Percentiles rank a stretch among this genome's conserved stretches.
Evolutionary conservation across 768 basidiomycete species (phyloP).

Genomic region (Candolleomyces aberdarensis): DNA sequence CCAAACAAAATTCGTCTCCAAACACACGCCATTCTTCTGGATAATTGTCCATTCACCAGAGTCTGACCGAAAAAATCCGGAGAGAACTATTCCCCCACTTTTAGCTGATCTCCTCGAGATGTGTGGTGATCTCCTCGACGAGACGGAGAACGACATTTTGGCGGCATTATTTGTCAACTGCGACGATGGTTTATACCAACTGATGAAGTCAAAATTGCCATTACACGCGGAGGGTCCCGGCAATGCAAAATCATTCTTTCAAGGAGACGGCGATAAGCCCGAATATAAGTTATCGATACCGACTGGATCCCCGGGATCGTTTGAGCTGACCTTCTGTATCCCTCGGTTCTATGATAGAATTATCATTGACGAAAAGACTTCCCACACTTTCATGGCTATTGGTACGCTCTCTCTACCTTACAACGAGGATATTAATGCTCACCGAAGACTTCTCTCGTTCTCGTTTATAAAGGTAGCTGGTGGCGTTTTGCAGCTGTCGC

Average conservation of each 20-base stretch:
- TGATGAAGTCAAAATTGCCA: background rate
- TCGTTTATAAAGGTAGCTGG: background rate
- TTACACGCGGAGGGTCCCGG: background rate
- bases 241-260: background rate
- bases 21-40: slow-evolving; percentile 1
- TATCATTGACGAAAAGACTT: background rate
- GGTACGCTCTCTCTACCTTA: background rate
- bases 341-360: background rate
- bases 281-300: background rate
- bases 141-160: background rate
- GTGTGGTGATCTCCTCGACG: background rate
- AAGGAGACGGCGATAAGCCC: background rate
- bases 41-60: background rate
- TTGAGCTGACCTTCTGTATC: background rate
- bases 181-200: background rate
- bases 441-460: background rate
- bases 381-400: background rate
- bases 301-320: background rate
- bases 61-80: background rate
- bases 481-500: background rate
- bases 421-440: background rate
- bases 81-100: background rate
- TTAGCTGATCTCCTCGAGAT: background rate
- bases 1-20: background rate
- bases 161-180: background rate